Percentiles rank a stretch among this genome's conserved stretches.
Evolutionary conservation across 306 rosid species (phyloP).

Genomic region (Fragaria iinumae): DNA sequence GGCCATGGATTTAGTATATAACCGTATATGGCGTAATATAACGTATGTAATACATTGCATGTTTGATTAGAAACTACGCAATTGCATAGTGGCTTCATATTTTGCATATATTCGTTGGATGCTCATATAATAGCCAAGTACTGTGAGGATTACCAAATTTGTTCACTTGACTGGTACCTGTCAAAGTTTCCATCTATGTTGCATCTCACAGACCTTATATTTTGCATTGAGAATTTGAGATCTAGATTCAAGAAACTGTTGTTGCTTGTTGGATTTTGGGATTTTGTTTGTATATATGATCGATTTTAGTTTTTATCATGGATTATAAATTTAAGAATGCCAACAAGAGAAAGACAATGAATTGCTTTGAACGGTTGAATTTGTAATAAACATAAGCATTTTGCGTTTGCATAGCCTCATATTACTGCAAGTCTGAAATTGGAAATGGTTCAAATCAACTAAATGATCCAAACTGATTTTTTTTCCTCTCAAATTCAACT

Average conservation of each 20-base stretch:
- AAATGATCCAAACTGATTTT: not conserved
- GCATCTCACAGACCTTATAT: not conserved
- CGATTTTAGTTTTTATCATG: not conserved
- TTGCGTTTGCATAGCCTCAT: not conserved
- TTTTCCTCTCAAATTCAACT: too few species aligned
- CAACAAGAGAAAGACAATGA: not conserved
- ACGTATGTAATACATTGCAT: not conserved
- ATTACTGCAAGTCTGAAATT: not conserved
- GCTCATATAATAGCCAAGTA: not conserved
- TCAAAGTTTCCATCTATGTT: not conserved
- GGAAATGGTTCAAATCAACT: not conserved
- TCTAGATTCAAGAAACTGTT: not conserved
- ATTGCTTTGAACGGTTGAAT: not conserved
- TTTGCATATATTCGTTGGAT: not conserved
- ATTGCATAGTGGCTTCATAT: not conserved
- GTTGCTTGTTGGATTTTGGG: not conserved
- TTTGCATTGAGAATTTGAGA: not conserved
- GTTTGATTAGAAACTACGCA: not conserved
- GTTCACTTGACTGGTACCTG: not conserved
- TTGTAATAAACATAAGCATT: not conserved
- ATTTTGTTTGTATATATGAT: not conserved
- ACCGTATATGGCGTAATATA: not conserved
- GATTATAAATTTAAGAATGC: not conserved
- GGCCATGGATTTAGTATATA: not conserved
- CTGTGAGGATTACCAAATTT: not conserved